Conservation (phyloP, 2,329 filamentous ascomycete genomes). For the Dryadomyces sulphureus region DNA sequence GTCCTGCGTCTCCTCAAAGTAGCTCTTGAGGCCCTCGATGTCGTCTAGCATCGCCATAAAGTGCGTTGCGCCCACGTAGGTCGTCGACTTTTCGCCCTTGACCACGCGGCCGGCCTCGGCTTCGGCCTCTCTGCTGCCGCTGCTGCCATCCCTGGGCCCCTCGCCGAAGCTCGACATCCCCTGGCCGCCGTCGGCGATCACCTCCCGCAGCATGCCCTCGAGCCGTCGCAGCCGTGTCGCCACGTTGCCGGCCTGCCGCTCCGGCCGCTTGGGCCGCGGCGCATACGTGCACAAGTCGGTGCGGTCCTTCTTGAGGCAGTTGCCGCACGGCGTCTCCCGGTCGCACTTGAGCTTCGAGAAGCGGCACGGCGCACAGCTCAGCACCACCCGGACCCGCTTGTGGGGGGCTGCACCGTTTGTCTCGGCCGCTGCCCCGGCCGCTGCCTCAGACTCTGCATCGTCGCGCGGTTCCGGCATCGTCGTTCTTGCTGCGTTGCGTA, state of each 20-base stretch:
- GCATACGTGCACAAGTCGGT: constrained; percentile 33
- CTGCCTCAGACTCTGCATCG: too few species aligned
- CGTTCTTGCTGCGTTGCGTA: too few species aligned
- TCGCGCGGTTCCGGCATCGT: too few species aligned
- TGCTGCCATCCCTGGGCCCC: neutral
- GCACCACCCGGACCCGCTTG: constrained; percentile 33
- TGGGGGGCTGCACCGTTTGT: too few species aligned
- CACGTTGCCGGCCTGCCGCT: constrained; percentile 30
- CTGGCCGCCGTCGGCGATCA: constrained; percentile 23
- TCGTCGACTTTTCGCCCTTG: constrained; percentile 25
- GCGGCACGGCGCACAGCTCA: constrained; percentile 38
- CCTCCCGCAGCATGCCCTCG: constrained; percentile 41
- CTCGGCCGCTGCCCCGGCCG: too few species aligned
- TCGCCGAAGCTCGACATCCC: constrained; percentile 9
- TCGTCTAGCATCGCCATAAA: constrained; percentile 46
- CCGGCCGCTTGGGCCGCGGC: constrained; percentile 25
- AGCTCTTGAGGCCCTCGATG: constrained; percentile 45
- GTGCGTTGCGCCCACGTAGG: constrained; percentile 44
- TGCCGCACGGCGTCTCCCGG: constrained; percentile 33
- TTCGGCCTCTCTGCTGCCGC: neutral
- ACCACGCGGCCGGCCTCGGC: constrained; percentile 25
- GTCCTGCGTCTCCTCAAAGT: constrained; percentile 34
- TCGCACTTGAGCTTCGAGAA: constrained; percentile 43
- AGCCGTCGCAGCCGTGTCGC: constrained; percentile 37
- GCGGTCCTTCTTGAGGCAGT: constrained; percentile 35